Evolutionary conservation across 192 early-diverging fungal species (phyloP).

Genomic region (Spizellomyces punctatus): DNA sequence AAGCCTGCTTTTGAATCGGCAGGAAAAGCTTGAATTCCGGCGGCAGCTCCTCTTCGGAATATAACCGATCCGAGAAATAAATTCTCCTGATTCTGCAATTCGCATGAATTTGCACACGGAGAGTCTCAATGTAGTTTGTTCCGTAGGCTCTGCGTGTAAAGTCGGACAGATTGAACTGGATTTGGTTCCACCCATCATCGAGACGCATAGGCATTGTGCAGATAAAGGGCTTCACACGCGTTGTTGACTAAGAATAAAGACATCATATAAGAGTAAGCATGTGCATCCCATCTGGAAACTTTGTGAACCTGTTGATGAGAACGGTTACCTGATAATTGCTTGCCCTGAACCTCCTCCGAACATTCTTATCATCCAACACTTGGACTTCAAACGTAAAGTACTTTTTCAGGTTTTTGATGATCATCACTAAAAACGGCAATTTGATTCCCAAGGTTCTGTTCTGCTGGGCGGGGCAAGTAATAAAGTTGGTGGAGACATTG

Average conservation of each 20-base stretch:
- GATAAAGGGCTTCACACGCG: conserved; percentile 83
- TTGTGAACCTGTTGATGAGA: conserved; percentile 1
- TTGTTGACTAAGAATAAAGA: conserved; percentile 64
- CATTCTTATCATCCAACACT: conserved; percentile 80
- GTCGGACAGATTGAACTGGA: conserved; percentile 86
- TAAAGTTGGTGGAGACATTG: conserved; percentile 83
- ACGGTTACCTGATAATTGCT: conserved; percentile 83
- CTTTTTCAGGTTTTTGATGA: conserved; percentile 86
- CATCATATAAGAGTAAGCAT: background rate
- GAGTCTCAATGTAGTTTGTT: conserved; percentile 84
- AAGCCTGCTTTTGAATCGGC: conserved; percentile 68
- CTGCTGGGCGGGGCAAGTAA: conserved; percentile 76
- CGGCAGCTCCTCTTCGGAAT: conserved; percentile 90
- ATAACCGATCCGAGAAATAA: conserved; percentile 89
- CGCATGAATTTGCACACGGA: conserved; percentile 88
- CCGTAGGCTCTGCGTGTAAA: conserved; percentile 88
- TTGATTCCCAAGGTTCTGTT: conserved; percentile 87
- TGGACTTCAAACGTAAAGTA: conserved; percentile 94
- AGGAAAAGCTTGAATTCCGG: conserved; percentile 89
- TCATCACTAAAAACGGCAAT: conserved; percentile 83
- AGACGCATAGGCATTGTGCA: conserved; percentile 91
- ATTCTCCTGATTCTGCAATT: conserved; percentile 86
- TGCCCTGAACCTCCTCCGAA: conserved; percentile 79
- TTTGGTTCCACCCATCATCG: conserved; percentile 96
- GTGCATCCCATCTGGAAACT: background rate